Conservation (phyloP, 345 rosid genomes). For the Corymbia maculata region DNA sequence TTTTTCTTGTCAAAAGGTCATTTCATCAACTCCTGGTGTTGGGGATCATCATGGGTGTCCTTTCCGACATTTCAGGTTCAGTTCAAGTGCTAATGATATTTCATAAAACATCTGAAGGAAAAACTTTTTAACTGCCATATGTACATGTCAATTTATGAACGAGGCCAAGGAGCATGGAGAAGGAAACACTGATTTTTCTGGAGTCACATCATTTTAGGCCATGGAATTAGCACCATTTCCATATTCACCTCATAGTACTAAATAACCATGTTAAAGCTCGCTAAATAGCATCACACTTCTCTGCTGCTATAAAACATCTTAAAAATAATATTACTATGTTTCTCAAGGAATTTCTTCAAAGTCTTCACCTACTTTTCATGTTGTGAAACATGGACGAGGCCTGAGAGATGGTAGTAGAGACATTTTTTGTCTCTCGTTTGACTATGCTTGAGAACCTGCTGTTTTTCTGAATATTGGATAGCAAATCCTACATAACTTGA, state of each 20-base stretch:
- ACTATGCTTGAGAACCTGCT: neutral
- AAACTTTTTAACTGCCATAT: neutral
- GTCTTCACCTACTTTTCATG: neutral
- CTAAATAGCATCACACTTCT: neutral
- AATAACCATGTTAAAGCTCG: neutral
- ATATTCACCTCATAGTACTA: neutral
- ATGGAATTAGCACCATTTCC: neutral
- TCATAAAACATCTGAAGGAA: neutral
- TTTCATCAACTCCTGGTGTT: slow-evolving; percentile 62
- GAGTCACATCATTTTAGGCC: neutral
- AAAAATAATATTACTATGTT: neutral
- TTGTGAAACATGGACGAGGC: neutral
- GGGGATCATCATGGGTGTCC: slow-evolving; percentile 98
- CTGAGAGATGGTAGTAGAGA: neutral
- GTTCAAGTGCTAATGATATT: neutral
- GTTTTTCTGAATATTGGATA: neutral
- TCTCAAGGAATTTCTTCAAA: neutral
- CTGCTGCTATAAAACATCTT: neutral
- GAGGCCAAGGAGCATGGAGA: neutral
- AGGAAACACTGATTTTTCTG: neutral
- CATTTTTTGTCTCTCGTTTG: neutral
- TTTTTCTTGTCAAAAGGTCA: slow-evolving; percentile 83
- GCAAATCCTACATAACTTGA: neutral
- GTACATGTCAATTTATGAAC: neutral
- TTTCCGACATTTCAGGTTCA: slow-evolving; percentile 86